Base-by-base conservation (phyloP, 176 grass and related monocot species). In the Zoysia japonica region DNA sequence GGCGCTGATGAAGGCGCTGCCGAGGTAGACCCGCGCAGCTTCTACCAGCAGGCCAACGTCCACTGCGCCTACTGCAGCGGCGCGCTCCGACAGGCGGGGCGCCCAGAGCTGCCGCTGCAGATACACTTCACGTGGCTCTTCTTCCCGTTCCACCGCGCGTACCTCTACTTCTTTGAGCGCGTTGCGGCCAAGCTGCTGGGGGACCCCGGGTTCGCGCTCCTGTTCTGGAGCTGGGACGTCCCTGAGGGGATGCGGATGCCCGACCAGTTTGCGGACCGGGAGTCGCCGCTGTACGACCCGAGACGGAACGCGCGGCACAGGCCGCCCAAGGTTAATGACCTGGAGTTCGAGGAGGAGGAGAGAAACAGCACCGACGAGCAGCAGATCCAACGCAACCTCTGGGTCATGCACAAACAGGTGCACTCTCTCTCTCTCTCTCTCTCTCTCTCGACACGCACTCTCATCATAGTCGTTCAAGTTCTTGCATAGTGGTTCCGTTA, bases 121-220 rank as follows among this genome's bases (percentile, higher is more conserved):
- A 47, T 93, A 4, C 91, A 93, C 68, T 69, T 19, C 78, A 80
- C 85, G 5, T 93, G 91, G 91, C 36, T 90, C 11, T 93, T 93
- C 74, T 71, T 88, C 77, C 82, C 88, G 3, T 88, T 76, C 78
- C 91, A 93, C 85, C 67, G 85, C 36, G 79, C 71, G 55, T 88
- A 88, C 78, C 6, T 90, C 28, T 89, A 93, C 79, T 93, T 90
- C 88, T 90, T 85, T 47, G 91, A 93, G 85, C 64, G 91, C 45
- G 85, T 93, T 60, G 85, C 84, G 5, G 82, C 40, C 3, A 93
- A 64, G 88, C 68, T 93, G 36, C 75, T 93, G 11, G 69, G 63
- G 0, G 91, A 93, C 7, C 78, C 89, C 4, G 74, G 4, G 0
- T 90, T 93, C 74, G 67, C 85, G 19, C 0, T 93, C 11, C 82